Evolutionary conservation across 208 protist genomes (phyloP).

Genomic region (Wallacemonas rigidus): DNA sequence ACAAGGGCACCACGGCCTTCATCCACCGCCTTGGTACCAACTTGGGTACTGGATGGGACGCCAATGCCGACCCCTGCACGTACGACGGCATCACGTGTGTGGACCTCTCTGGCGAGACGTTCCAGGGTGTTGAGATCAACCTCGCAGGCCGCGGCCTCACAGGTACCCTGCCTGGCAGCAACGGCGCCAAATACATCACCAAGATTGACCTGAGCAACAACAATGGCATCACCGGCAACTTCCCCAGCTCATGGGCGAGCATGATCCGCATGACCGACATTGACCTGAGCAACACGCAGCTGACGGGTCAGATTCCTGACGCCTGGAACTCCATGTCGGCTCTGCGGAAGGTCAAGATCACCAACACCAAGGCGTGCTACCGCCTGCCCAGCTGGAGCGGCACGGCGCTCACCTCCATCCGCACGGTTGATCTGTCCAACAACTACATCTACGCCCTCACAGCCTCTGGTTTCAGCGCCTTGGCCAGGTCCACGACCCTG

Average conservation of each 20-base stretch:
- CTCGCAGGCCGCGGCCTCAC: slow-evolving; percentile 14
- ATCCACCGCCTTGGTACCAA: background rate
- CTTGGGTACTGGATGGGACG: background rate
- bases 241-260: background rate
- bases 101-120: background rate
- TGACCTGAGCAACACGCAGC: slow-evolving; percentile 6
- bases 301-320: slow-evolving; percentile 8
- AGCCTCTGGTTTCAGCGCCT: slow-evolving; percentile 4
- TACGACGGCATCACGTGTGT: slow-evolving; percentile 13
- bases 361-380: slow-evolving; percentile 22
- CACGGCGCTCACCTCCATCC: slow-evolving; percentile 18
- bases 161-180: slow-evolving; percentile 12
- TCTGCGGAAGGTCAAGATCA: slow-evolving; percentile 18
- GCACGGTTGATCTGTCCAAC: slow-evolving; percentile 21
- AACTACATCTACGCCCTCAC: slow-evolving; percentile 20
- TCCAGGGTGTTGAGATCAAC: slow-evolving; percentile 5
- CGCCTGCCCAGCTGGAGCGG: slow-evolving; percentile 27
- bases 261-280: slow-evolving; percentile 11
- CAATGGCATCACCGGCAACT: background rate
- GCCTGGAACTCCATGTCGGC: slow-evolving; percentile 26
- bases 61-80: slow-evolving; percentile 10
- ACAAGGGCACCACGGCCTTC: background rate
- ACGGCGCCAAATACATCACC: background rate
- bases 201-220: slow-evolving; percentile 2
- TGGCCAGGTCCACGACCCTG: slow-evolving; percentile 20